phyloP scores from a whole-genome alignment of 495 filamentous ascomycete genomes.

The Podospora sp. region DNA sequence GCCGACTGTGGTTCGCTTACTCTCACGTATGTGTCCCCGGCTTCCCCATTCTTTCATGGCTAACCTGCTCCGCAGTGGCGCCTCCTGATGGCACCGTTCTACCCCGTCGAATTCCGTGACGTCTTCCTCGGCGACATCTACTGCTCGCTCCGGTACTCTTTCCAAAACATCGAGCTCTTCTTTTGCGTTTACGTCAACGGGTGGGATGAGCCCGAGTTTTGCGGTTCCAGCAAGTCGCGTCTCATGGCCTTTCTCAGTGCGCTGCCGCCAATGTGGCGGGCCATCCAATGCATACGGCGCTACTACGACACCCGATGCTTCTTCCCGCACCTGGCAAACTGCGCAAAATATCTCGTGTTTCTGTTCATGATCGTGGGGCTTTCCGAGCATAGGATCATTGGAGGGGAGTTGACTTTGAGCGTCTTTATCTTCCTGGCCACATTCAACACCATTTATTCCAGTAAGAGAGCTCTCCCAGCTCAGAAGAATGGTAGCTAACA shows the following conservation, averaged over 20 bases:
- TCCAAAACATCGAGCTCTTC: conserved; percentile 87
- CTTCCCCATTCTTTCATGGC: neutral
- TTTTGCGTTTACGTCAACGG: conserved; percentile 84
- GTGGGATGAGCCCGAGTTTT: conserved; percentile 71
- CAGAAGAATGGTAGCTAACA: neutral
- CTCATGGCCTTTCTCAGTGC: conserved; percentile 82
- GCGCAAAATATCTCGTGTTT: conserved; percentile 84
- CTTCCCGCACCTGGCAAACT: conserved; percentile 92
- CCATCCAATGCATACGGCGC: conserved; percentile 86
- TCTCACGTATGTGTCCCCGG: conserved; percentile 66
- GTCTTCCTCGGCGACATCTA: conserved; percentile 98
- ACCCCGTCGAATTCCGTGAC: conserved; percentile 93
- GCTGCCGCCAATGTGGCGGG: conserved; percentile 83
- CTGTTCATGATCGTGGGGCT: conserved; percentile 76
- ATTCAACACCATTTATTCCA: conserved; percentile 79
- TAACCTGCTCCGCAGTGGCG: conserved; percentile 65
- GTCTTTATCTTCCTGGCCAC: conserved; percentile 78
- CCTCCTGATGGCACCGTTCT: conserved; percentile 79
- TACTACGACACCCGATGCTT: conserved; percentile 81
- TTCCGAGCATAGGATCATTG: conserved; percentile 78
- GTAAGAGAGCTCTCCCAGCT: conserved; percentile 44
- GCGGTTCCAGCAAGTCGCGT: conserved; percentile 83
- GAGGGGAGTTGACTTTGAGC: conserved; percentile 50
- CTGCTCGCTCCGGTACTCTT: conserved; percentile 88
- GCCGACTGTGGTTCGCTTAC: conserved; percentile 79